Evolutionary conservation across 352 stramenopile genomes (phyloP).

Genomic region (Blastocystis sp.): DNA sequence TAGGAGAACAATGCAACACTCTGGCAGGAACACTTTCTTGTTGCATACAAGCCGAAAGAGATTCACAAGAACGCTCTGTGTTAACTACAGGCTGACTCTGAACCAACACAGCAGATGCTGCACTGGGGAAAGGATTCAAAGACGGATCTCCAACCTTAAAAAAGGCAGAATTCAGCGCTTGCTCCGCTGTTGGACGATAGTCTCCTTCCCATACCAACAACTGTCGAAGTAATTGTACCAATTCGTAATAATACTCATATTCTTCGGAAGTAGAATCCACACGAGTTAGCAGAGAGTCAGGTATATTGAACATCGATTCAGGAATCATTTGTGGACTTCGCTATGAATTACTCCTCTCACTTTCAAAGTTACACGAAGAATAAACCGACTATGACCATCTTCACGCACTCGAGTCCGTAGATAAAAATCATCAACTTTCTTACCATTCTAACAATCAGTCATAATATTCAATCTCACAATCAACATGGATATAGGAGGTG

Average conservation of each 20-base stretch:
- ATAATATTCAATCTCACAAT: neutral
- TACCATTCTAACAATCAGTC: constrained; percentile 25
- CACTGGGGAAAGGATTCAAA: neutral
- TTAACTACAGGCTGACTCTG: neutral
- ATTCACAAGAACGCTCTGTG: constrained; percentile 24
- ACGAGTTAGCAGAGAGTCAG: neutral
- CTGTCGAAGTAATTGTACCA: constrained; percentile 10
- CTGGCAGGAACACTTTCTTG: neutral
- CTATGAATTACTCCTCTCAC: neutral
- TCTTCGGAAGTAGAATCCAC: neutral
- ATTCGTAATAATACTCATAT: constrained; percentile 37
- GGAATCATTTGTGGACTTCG: neutral
- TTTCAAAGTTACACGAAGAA: neutral
- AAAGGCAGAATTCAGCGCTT: constrained; percentile 14
- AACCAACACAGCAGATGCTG: neutral
- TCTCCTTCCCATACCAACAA: constrained; percentile 16
- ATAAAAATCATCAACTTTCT: constrained; percentile 54
- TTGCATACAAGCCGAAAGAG: constrained; percentile 18
- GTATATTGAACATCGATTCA: constrained; percentile 9
- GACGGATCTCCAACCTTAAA: constrained; percentile 9
- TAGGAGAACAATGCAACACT: neutral
- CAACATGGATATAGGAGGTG: constrained; percentile 65
- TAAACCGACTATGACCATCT: constrained; percentile 47
- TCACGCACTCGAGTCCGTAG: constrained; percentile 11
- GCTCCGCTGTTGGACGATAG: constrained; percentile 14